These are phyloP conservation scores for Gentiana dahurica DNA, from an alignment of 257 asterid genomes.

Conservation along the genomic window DNA sequence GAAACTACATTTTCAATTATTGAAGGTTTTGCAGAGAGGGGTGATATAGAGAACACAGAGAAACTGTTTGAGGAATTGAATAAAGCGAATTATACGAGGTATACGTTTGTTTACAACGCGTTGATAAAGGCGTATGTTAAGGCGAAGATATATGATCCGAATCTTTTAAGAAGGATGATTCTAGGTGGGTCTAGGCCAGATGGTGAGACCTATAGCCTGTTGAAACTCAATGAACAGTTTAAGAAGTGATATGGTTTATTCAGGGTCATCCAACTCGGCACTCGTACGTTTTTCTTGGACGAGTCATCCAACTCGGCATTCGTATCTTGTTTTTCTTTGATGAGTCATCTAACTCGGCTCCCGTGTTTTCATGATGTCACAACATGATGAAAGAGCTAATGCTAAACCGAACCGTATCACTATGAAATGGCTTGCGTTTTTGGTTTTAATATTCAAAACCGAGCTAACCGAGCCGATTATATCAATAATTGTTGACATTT, in stretches of 20 bases:
- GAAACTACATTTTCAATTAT: constrained; percentile 54
- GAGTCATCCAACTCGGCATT: too few species aligned
- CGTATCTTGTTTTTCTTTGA: too few species aligned
- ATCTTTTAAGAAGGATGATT: constrained; percentile 79
- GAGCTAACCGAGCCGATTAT: too few species aligned
- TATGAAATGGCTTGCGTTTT: too few species aligned
- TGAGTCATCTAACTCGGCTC: too few species aligned
- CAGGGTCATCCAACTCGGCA: too few species aligned
- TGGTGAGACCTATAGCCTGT: constrained; percentile 74
- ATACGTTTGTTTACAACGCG: constrained; percentile 68
- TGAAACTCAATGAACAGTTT: constrained; percentile 63
- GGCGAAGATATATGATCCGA: constrained; percentile 65
- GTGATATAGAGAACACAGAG: constrained; percentile 58
- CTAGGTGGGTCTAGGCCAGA: constrained; percentile 89
- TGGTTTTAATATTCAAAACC: too few species aligned
- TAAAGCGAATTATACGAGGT: constrained; percentile 52
- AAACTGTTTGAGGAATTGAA: constrained; percentile 63
- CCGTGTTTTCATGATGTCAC: too few species aligned
- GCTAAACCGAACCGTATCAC: too few species aligned
- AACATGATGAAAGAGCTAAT: too few species aligned
- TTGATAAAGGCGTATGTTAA: constrained; percentile 73
- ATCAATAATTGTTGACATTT: too few species aligned
- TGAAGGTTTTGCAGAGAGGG: constrained; percentile 48
- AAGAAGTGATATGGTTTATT: constrained; percentile 13
- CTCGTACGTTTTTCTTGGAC: too few species aligned